phyloP scores from a whole-genome alignment of 495 filamentous ascomycete species.

The Penicillium fimorum region DNA sequence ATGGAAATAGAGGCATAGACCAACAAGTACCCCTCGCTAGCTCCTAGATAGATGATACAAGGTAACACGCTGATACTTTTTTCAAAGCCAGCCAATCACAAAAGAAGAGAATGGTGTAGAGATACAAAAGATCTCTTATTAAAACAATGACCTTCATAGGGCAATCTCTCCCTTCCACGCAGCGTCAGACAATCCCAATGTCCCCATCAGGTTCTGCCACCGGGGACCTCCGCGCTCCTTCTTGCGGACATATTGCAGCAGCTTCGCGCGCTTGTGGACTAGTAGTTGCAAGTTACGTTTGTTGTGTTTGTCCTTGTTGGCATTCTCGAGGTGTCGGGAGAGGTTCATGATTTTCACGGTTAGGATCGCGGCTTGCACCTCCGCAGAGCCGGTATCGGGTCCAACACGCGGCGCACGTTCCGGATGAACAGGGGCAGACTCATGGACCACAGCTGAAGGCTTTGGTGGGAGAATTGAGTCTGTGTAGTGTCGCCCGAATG shows the following conservation, averaged over 20 bases:
- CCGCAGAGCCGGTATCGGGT: slow-evolving; percentile 85
- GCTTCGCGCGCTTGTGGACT: slow-evolving; percentile 85
- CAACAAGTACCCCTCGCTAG: slow-evolving; percentile 15
- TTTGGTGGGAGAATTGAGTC: slow-evolving; percentile 64
- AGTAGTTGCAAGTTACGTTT: slow-evolving; percentile 83
- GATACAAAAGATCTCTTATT: slow-evolving; percentile 13
- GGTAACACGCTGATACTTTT: slow-evolving; percentile 19
- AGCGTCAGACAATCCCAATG: slow-evolving; percentile 78
- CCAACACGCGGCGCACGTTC: slow-evolving; percentile 70
- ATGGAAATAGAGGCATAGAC: slow-evolving; percentile 8
- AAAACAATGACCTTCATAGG: slow-evolving; percentile 46
- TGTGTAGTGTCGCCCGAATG: slow-evolving; percentile 90
- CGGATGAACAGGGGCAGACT: slow-evolving; percentile 26
- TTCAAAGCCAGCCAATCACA: slow-evolving; percentile 11
- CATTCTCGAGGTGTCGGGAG: slow-evolving; percentile 54
- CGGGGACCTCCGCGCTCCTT: slow-evolving; percentile 89
- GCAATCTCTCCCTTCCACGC: slow-evolving; percentile 86
- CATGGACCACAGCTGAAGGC: slow-evolving; percentile 32
- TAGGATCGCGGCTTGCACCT: slow-evolving; percentile 96
- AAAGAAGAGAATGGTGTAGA: slow-evolving; percentile 9
- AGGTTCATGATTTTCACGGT: slow-evolving; percentile 90
- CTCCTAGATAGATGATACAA: slow-evolving; percentile 13
- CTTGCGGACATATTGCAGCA: slow-evolving; percentile 76
- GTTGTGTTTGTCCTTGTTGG: slow-evolving; percentile 80
- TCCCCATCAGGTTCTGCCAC: slow-evolving; percentile 80